Base-by-base conservation (phyloP, 2,329 filamentous ascomycete species). In the Dothideomycetes sp. region DNA sequence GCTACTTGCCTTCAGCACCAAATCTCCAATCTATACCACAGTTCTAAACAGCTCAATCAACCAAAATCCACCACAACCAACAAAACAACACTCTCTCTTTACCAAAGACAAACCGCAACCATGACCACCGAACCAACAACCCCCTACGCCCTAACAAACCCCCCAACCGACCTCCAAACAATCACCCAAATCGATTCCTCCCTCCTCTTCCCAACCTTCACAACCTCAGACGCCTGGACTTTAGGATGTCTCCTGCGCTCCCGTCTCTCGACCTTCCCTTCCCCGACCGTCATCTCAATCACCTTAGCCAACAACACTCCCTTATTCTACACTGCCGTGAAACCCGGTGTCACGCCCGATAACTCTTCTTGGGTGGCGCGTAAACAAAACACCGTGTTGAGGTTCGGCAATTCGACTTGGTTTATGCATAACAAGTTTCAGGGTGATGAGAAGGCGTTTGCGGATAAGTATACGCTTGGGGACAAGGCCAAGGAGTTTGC, bases 391-490 rank as follows among this genome's bases (percentile, higher is more conserved):
- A 81, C 80, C 0, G 84, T 86, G 5, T 63, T 86, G 38, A 66
- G 84, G 8, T 89, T 76, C 63, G 82, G 82, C 0, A 63, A 68
- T 45, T 80, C 73, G 48, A 82, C 78, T 4, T 88, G 81, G 80
- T 73, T 76, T 44, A 74, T 86, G 74, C 69, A 74, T 47, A 74
- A 76, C 58, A 84, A 84, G 64, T 78, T 78, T 48, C 56, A 53
- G 1, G 74, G 75, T 9, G 71, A 86, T 47, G 80, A 86, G 62
- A 64, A 56, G 17, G 65, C 63, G 3, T 87, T 89, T 59, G 69
- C 70, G 28, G 67, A 69, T 22, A 81, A 82, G 56, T 83, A 74
- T 54, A 77, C 71, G 23, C 64, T 88, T 53, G 70, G 73, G 5
- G 60, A 60, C 41, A 62, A 64, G 28, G 71, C 70, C 35, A 68